Conservation (phyloP, 768 basidiomycete genomes). For the Pulveroboletus sp. region DNA sequence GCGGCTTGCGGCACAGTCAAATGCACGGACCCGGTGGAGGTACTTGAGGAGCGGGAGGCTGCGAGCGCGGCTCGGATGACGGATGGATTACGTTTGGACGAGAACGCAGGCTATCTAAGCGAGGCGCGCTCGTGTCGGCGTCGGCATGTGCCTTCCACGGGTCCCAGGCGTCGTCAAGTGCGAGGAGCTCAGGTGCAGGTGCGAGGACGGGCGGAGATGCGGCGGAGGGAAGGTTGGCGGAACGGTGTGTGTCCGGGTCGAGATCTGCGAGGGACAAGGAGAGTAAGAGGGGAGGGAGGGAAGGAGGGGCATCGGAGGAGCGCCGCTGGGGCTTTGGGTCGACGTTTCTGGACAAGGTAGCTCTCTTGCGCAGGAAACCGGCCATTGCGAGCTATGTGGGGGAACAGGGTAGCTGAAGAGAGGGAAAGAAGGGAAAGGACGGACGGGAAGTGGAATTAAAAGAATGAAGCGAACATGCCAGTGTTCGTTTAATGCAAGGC, state of each 20-base stretch:
- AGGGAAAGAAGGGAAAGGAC: background rate
- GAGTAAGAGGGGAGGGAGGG: slow-evolving; percentile 42
- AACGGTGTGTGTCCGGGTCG: slow-evolving; percentile 14
- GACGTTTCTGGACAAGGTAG: slow-evolving; percentile 21
- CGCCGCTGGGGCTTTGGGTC: background rate
- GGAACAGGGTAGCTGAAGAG: background rate
- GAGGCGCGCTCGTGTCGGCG: no score
- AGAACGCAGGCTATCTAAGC: slow-evolving; percentile 1
- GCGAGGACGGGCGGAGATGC: slow-evolving; percentile 15
- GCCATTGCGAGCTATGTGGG: slow-evolving; percentile 37
- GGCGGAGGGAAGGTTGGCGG: slow-evolving; percentile 5
- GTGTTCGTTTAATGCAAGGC: background rate
- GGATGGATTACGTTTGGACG: background rate
- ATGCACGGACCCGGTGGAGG: slow-evolving; percentile 16
- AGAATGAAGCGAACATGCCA: slow-evolving; percentile 8
- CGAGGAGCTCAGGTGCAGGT: background rate
- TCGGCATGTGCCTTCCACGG: slow-evolving; percentile 17
- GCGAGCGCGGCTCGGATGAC: background rate
- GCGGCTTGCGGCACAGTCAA: no score
- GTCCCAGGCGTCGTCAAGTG: slow-evolving; percentile 18
- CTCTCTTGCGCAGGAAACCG: slow-evolving; percentile 54
- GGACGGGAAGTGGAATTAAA: slow-evolving; percentile 3
- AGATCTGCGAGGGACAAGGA: slow-evolving; percentile 31
- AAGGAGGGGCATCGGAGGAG: slow-evolving; percentile 21
- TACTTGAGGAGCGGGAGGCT: background rate